phyloP scores from a whole-genome alignment of 2,329 filamentous ascomycete species.

The Colletotrichum destructivum region DNA sequence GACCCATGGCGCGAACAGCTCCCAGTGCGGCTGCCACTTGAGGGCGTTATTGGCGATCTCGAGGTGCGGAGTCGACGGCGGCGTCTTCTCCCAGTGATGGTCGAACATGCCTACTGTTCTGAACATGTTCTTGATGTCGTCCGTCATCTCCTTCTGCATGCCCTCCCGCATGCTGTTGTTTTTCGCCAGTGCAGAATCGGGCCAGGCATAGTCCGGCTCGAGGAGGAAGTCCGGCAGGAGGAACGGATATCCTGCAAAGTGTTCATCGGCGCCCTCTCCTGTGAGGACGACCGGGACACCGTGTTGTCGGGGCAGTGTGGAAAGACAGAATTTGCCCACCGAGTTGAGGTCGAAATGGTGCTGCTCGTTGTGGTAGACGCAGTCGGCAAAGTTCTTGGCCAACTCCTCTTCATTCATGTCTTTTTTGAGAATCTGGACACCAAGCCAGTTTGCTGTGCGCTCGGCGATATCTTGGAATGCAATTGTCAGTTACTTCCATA shows the following conservation, averaged over 20 bases:
- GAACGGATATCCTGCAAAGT: slow-evolving; percentile 67
- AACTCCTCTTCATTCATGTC: slow-evolving; percentile 49
- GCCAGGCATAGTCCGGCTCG: slow-evolving; percentile 60
- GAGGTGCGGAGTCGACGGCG: neutral
- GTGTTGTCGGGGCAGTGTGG: slow-evolving; percentile 58
- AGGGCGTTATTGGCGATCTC: slow-evolving; percentile 13
- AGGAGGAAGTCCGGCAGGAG: slow-evolving; percentile 63
- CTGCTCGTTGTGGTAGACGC: slow-evolving; percentile 51
- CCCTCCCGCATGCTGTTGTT: slow-evolving; percentile 4
- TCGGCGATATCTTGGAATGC: slow-evolving; percentile 47
- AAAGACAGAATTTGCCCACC: slow-evolving; percentile 66
- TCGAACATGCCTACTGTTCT: slow-evolving; percentile 35
- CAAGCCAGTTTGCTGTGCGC: slow-evolving; percentile 53
- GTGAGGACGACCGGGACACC: slow-evolving; percentile 70
- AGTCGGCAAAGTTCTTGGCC: slow-evolving; percentile 50
- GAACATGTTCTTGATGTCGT: slow-evolving; percentile 35
- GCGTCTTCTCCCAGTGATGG: slow-evolving; percentile 14
- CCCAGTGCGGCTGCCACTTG: slow-evolving; percentile 18
- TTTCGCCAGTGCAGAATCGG: slow-evolving; percentile 40
- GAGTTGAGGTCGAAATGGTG: slow-evolving; percentile 64
- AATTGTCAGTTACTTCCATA: neutral
- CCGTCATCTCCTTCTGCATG: slow-evolving; percentile 28
- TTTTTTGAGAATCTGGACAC: slow-evolving; percentile 48
- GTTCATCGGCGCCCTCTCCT: slow-evolving; percentile 67
- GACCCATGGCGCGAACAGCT: slow-evolving; percentile 29